phyloP scores from a whole-genome alignment of 345 rosid genomes.

The Salix viminalis region DNA sequence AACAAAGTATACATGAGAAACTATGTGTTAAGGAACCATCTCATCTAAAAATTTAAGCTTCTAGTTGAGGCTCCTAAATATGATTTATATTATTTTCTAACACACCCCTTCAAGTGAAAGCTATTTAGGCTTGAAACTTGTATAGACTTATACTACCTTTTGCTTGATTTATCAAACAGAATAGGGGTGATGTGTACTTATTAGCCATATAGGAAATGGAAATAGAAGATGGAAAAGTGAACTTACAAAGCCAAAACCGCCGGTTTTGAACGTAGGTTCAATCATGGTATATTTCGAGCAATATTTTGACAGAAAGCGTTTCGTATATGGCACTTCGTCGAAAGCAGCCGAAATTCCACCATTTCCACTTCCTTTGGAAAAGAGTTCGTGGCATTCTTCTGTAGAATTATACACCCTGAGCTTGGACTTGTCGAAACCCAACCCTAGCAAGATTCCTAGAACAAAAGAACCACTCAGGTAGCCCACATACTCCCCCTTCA shows the following conservation, averaged over 20 bases:
- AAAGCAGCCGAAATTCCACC: constrained; percentile 30
- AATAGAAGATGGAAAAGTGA: constrained; percentile 1
- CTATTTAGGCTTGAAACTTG: too few relatives aligned
- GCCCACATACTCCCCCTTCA: constrained; percentile 38
- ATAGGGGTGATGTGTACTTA: neutral
- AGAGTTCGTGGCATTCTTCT: constrained; percentile 26
- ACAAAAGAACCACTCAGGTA: constrained; percentile 42
- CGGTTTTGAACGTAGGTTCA: constrained; percentile 7
- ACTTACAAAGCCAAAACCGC: constrained; percentile 17
- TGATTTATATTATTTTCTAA: too few relatives aligned
- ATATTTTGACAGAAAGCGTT: constrained; percentile 34
- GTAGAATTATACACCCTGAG: constrained; percentile 9
- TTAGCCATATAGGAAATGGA: constrained; percentile 6
- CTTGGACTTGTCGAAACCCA: constrained; percentile 16
- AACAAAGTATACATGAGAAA: neutral
- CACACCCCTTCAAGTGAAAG: too few relatives aligned
- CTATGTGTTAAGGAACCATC: neutral
- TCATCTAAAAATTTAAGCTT: too few relatives aligned
- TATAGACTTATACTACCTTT: too few relatives aligned
- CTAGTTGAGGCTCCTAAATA: too few relatives aligned
- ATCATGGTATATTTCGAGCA: constrained; percentile 15
- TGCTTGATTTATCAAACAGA: too few relatives aligned
- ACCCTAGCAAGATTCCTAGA: constrained; percentile 19
- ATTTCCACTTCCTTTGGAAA: constrained; percentile 6
- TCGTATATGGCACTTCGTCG: constrained; percentile 43